Base-by-base conservation (phyloP, 2,329 filamentous ascomycete genomes). In the Arthrocladium fulminans region DNA sequence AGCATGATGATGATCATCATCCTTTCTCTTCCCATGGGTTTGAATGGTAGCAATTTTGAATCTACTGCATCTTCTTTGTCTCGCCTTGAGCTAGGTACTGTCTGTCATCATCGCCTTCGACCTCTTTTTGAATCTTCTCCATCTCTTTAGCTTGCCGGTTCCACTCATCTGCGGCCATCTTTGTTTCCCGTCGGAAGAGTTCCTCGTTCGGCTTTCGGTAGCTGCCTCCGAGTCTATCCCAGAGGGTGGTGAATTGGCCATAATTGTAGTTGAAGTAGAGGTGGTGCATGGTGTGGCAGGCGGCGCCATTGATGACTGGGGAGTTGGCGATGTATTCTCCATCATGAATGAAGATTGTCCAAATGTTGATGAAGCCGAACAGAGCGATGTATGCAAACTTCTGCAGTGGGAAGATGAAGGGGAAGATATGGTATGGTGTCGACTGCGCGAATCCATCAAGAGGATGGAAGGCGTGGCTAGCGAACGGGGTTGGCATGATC, bases 401-500 rank as follows among this genome's bases (percentile, higher is more conserved):
- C 66, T 95, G 87, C 25, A 97, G 77, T 0, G 90, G 90, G 68
- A 96, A 92, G 60, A 96, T 66, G 69, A 96, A 88, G 3, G 89
- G 88, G 72, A 90, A 96, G 57, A 95, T 60, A 70, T 97, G 90
- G 72, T 97, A 97, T 0, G 90, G 90, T 40, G 94, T 65, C 52
- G 84, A 86, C 72, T 97, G 90, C 9, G 81, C 77, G 69, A 84
- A 96, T 62, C 90, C 90, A 63, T 97, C 90, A 45, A 96, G 66
- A 1, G 90, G 89, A 72, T 97, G 88, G 77, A 97, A 97, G 50
- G 90, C 90, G 63, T 95, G 86, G 59, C 84, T 88, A 35, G 90
- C 89, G 65, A 80, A 96, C 0, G 90, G 90, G 2, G 88, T 94
- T 2, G 90, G 90, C 87, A 96, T 94, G 69, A 97, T 96, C 90